Percentiles rank a stretch among this genome's conserved stretches.
These are phyloP conservation scores for Coleophoma crateriformis DNA, from an alignment of 2,329 filamentous ascomycete species.

Conservation along the genomic window DNA sequence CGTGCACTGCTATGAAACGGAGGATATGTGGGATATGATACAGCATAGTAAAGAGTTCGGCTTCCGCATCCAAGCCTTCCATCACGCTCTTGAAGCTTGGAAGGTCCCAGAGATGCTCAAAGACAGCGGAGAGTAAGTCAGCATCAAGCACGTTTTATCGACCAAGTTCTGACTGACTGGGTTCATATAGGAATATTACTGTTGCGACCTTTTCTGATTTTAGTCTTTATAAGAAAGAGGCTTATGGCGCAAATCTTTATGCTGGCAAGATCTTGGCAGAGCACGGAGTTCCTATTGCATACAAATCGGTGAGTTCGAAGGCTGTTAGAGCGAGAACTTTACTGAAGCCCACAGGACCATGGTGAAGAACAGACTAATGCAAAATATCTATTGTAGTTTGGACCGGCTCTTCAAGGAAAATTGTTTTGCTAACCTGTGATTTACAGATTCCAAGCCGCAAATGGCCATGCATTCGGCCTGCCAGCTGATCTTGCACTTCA, in stretches of 20 bases:
- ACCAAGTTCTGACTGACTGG: background rate
- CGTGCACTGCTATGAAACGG: slow-evolving; percentile 38
- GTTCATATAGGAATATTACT: slow-evolving; percentile 29
- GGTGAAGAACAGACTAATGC: slow-evolving; percentile 28
- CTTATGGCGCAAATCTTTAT: slow-evolving; percentile 33
- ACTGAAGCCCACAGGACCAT: slow-evolving; percentile 25
- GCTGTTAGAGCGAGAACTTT: no score
- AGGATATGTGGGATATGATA: slow-evolving; percentile 38
- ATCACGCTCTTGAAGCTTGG: slow-evolving; percentile 35
- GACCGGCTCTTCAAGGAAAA: background rate
- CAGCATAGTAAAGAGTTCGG: slow-evolving; percentile 36
- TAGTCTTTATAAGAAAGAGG: slow-evolving; percentile 35
- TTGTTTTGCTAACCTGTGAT: background rate
- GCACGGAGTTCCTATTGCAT: slow-evolving; percentile 34
- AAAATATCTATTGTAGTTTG: slow-evolving; percentile 31
- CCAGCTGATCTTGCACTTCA: slow-evolving; percentile 34
- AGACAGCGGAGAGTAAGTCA: slow-evolving; percentile 27
- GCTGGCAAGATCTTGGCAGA: slow-evolving; percentile 34
- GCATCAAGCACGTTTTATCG: background rate
- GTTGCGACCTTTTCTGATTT: slow-evolving; percentile 37
- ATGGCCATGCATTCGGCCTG: slow-evolving; percentile 36
- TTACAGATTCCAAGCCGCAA: slow-evolving; percentile 31
- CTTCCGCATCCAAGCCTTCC: slow-evolving; percentile 34
- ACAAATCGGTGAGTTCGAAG: slow-evolving; percentile 29
- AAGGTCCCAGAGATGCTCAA: background rate